phyloP scores from a whole-genome alignment of 1,284 basidiomycete genomes.

The Blastosporella zonata region DNA sequence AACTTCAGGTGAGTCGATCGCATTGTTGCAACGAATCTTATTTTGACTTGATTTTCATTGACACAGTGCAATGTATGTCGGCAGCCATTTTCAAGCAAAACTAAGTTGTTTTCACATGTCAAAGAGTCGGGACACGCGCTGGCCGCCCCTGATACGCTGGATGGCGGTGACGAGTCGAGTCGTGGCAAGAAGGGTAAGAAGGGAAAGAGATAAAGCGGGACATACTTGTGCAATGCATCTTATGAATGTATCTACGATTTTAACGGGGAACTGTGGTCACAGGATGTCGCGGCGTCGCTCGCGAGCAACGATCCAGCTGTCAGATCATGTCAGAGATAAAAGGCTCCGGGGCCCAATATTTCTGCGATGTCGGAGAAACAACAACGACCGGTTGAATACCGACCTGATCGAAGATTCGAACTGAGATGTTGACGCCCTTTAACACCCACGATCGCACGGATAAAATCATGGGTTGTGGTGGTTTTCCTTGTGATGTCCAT shows the following conservation, averaged over 20 bases:
- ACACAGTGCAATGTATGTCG: slow-evolving; percentile 71
- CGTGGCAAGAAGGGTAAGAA: slow-evolving; percentile 40
- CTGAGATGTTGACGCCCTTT: too few relatives aligned
- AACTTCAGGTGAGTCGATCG: slow-evolving; percentile 12
- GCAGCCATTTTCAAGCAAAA: slow-evolving; percentile 64
- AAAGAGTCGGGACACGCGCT: slow-evolving; percentile 72
- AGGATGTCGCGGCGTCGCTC: too few relatives aligned
- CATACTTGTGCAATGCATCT: background rate
- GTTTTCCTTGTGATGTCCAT: too few relatives aligned
- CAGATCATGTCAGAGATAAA: too few relatives aligned
- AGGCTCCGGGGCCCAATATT: too few relatives aligned
- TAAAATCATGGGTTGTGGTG: too few relatives aligned
- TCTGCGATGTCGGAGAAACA: too few relatives aligned
- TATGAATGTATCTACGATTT: background rate
- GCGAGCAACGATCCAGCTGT: too few relatives aligned
- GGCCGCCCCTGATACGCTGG: slow-evolving; percentile 33
- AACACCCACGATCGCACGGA: too few relatives aligned
- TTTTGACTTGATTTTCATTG: slow-evolving; percentile 23
- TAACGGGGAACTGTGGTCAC: background rate
- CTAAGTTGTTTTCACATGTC: slow-evolving; percentile 80
- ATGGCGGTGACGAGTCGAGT: slow-evolving; percentile 22
- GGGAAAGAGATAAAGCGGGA: slow-evolving; percentile 27
- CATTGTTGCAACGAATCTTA: background rate
- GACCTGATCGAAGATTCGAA: too few relatives aligned
- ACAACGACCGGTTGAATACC: too few relatives aligned